These are phyloP conservation scores for Phytophthora aleatoria DNA, from an alignment of 352 stramenopile species.

Conservation along the genomic window DNA sequence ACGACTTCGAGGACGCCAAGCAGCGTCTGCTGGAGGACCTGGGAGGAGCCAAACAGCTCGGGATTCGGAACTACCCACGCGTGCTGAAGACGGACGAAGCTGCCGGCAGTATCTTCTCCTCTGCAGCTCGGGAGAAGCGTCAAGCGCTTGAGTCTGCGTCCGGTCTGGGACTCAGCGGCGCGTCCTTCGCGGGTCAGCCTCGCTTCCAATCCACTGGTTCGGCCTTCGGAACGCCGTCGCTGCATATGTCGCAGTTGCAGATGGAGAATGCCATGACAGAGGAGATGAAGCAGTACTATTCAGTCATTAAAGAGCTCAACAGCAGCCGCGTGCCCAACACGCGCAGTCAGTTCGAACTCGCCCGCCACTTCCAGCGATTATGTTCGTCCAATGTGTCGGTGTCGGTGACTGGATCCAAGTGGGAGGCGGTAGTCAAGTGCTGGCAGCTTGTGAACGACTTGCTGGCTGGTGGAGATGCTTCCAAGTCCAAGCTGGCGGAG, in stretches of 20 bases:
- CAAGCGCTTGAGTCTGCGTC: conserved; percentile 28
- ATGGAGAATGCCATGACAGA: conserved; percentile 77
- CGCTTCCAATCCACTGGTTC: conserved; percentile 53
- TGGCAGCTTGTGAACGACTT: conserved; percentile 82
- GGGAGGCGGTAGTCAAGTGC: conserved; percentile 79
- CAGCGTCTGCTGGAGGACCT: conserved; percentile 76
- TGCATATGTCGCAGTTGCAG: conserved; percentile 70
- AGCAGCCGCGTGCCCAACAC: conserved; percentile 66
- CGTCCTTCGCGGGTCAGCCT: conserved; percentile 53
- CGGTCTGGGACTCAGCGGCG: conserved; percentile 54
- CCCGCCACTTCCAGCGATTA: conserved; percentile 56
- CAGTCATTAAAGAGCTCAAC: conserved; percentile 76
- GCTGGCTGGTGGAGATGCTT: conserved; percentile 54
- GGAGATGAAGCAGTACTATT: conserved; percentile 85
- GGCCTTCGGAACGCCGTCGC: conserved; percentile 29
- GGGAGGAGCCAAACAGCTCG: conserved; percentile 66
- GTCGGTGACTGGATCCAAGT: conserved; percentile 68
- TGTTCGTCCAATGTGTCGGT: conserved; percentile 61
- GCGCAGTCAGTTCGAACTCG: conserved; percentile 75
- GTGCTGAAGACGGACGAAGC: conserved; percentile 48
- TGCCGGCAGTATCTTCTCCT: conserved; percentile 52
- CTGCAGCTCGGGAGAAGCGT: conserved; percentile 40
- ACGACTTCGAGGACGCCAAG: conserved; percentile 84
- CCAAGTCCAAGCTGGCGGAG: conserved; percentile 51
- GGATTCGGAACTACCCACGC: conserved; percentile 76